Evolutionary conservation across 2,329 filamentous ascomycete species (phyloP).

Genomic region (Exophiala aquamarina): DNA sequence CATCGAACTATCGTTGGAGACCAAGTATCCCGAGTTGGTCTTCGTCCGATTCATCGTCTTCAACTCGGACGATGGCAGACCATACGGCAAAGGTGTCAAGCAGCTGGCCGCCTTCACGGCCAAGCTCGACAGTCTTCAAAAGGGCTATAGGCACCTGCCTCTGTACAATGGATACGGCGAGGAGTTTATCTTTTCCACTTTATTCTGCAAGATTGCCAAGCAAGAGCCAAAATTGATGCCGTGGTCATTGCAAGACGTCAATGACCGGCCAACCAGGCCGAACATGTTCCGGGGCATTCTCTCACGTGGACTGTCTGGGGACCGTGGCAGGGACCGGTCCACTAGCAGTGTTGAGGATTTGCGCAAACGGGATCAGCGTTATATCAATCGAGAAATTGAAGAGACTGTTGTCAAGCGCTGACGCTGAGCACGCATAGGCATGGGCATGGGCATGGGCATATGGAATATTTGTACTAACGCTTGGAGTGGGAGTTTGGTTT

Average conservation of each 20-base stretch:
- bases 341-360: conserved; percentile 19
- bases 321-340: conserved; percentile 24
- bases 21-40: conserved; percentile 90
- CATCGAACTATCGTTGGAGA: conserved; percentile 79
- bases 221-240: conserved; percentile 45
- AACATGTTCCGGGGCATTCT: conserved; percentile 24
- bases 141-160: conserved; percentile 90
- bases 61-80: conserved; percentile 76
- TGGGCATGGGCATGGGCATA: no score
- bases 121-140: conserved; percentile 83
- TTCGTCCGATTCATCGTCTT: conserved; percentile 93
- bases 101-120: conserved; percentile 87
- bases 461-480: conserved; percentile 20
- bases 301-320: conserved; percentile 23
- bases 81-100: conserved; percentile 61
- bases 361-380: conserved; percentile 14
- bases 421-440: conserved; percentile 7
- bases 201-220: conserved; percentile 85
- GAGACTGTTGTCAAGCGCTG: conserved; percentile 18
- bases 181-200: conserved; percentile 88
- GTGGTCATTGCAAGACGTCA: conserved; percentile 21
- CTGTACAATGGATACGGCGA: conserved; percentile 86
- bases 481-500: conserved; percentile 22
- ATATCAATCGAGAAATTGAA: conserved; percentile 23
- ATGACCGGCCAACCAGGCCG: conserved; percentile 18